Evolutionary conservation across 352 stramenopile genomes (phyloP).

Genomic region (Phytophthora constricta): DNA sequence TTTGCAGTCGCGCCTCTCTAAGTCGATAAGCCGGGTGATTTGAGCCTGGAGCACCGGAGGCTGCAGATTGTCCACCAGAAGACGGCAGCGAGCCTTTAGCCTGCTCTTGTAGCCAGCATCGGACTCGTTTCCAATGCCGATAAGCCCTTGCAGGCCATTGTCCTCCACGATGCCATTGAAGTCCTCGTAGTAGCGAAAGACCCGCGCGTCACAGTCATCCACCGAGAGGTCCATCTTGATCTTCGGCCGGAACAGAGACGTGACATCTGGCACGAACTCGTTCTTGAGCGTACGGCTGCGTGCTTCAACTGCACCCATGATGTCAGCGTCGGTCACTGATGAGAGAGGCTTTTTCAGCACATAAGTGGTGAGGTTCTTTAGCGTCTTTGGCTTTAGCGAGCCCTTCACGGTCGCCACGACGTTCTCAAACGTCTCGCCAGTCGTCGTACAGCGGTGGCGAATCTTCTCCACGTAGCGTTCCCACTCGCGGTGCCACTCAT

Average conservation of each 20-base stretch:
- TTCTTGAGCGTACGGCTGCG: conserved; percentile 19
- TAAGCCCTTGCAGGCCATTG: conserved; percentile 11
- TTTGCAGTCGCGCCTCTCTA: conserved; percentile 11
- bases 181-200: conserved; percentile 20
- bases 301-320: conserved; percentile 7
- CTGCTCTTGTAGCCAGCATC: not conserved
- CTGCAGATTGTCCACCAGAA: conserved; percentile 5
- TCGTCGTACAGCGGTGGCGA: conserved; percentile 11
- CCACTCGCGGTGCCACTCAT: conserved; percentile 14
- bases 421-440: conserved; percentile 22
- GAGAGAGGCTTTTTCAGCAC: conserved; percentile 15
- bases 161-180: conserved; percentile 19
- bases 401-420: conserved; percentile 16
- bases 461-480: conserved; percentile 21
- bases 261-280: conserved; percentile 20
- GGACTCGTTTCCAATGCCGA: not conserved
- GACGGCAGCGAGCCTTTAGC: conserved; percentile 4
- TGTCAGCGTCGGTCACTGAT: conserved; percentile 18
- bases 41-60: conserved; percentile 7
- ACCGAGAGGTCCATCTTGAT: conserved; percentile 22
- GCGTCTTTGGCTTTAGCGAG: not conserved
- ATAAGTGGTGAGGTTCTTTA: conserved; percentile 19
- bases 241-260: conserved; percentile 15
- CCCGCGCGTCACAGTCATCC: conserved; percentile 10
- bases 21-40: conserved; percentile 1